Evolutionary conservation across 768 basidiomycete genomes (phyloP).

Genomic region (Agrocybe praecox): DNA sequence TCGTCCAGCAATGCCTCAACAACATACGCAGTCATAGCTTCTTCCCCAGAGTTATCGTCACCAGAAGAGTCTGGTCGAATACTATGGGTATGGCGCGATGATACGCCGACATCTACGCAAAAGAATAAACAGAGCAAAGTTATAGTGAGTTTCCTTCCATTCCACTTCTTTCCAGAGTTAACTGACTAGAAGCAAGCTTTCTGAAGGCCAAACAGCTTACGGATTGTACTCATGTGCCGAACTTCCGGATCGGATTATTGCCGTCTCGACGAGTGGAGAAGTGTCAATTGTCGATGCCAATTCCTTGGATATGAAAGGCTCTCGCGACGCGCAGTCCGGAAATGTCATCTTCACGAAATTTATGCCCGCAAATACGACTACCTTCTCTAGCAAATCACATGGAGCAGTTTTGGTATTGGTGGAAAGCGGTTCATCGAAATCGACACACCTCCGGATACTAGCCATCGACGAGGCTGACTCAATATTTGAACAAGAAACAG

Average conservation of each 20-base stretch:
- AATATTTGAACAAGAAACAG: slow-evolving; percentile 27
- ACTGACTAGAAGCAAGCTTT: slow-evolving; percentile 17
- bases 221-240: slow-evolving; percentile 24
- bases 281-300: slow-evolving; percentile 23
- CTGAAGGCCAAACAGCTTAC: slow-evolving; percentile 20
- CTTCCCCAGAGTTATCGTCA: slow-evolving; percentile 44
- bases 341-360: slow-evolving; percentile 20
- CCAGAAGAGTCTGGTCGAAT: slow-evolving; percentile 46
- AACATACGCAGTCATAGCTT: slow-evolving; percentile 58
- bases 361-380: slow-evolving; percentile 16
- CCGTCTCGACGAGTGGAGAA: slow-evolving; percentile 23
- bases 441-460: slow-evolving; percentile 29
- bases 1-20: slow-evolving; percentile 39
- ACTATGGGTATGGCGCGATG: slow-evolving; percentile 66
- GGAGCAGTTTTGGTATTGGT: slow-evolving; percentile 20
- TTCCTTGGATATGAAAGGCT: slow-evolving; percentile 23
- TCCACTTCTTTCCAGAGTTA: neutral
- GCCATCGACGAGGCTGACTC: slow-evolving; percentile 33
- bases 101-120: slow-evolving; percentile 28
- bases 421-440: slow-evolving; percentile 20
- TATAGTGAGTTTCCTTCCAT: slow-evolving; percentile 39
- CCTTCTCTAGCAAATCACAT: slow-evolving; percentile 11
- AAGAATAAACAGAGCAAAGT: slow-evolving; percentile 22
- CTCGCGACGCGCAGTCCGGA: slow-evolving; percentile 9
- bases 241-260: slow-evolving; percentile 25